Percentiles rank a stretch among this genome's conserved stretches.
phyloP scores from a whole-genome alignment of 1,139 yeast species.

The Candida freyschussii region DNA sequence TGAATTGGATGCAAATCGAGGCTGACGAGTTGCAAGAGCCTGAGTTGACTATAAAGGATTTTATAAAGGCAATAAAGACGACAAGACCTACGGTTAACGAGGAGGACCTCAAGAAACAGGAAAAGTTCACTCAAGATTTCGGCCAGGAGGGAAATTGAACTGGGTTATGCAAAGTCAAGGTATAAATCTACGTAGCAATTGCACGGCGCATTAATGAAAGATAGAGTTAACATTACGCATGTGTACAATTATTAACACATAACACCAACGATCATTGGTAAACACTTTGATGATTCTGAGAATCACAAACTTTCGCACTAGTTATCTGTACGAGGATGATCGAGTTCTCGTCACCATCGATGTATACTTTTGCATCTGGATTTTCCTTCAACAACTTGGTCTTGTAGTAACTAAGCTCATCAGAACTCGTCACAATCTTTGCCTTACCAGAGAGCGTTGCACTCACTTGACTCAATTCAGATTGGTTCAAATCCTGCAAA shows the following conservation, averaged over 20 bases:
- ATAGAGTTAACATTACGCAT: slow-evolving; percentile 1
- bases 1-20: slow-evolving; percentile 89
- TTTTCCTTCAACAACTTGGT: slow-evolving; percentile 52
- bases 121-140: slow-evolving; percentile 86
- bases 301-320: slow-evolving; percentile 77
- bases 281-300: slow-evolving; percentile 49
- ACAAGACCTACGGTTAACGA: slow-evolving; percentile 94
- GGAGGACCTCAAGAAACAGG: slow-evolving; percentile 75
- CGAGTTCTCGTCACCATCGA: slow-evolving; percentile 57
- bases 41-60: slow-evolving; percentile 82
- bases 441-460: slow-evolving; percentile 77
- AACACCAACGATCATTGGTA: slow-evolving; percentile 8
- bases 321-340: slow-evolving; percentile 60
- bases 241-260: background rate
- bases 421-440: slow-evolving; percentile 41
- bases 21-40: slow-evolving; percentile 91
- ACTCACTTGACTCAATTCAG: slow-evolving; percentile 70
- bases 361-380: slow-evolving; percentile 67
- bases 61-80: slow-evolving; percentile 83
- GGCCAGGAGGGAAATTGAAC: slow-evolving; percentile 92
- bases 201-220: too few species aligned
- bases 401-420: slow-evolving; percentile 52
- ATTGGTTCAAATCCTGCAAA: slow-evolving; percentile 67
- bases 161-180: too few species aligned
- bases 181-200: too few species aligned